Evolutionary conservation across 257 asterid genomes (phyloP), one percentile per base, ranked within the genome.

Genomic region (Eustoma russellianum): DNA sequence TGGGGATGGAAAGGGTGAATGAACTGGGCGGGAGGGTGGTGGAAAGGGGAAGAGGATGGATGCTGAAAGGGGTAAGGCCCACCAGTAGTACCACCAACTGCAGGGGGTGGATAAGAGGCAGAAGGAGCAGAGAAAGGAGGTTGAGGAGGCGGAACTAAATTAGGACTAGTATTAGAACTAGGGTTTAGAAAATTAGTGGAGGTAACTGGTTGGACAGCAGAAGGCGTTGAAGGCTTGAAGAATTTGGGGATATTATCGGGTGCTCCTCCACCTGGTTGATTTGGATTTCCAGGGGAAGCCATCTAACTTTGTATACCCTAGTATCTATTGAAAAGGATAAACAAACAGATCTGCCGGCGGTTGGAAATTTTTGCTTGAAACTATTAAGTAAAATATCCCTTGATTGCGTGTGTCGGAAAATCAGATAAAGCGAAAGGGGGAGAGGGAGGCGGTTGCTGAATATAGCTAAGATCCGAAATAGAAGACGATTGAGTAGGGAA

Each of bases 281-380:
- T 81, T 44, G 81, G 89, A 70, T 80, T 86, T 62, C 82, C 88
- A 59, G 95, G 79, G 63, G 94, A 80, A 75, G 95, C 90, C 90
- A 84, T 84, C 62, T 10, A 30, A 12, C 9, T 17, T n/a, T 17
- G 28, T 19, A 8, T 17, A 17, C 17, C 24, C 7, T 16, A 48
- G 5, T 24, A 24, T 24, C 47, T 12, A 0, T 5, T 3, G 12
- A 5, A 38, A 38, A 38, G 43, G 12, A 8, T 7, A 3, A 8
- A 38, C 43, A 38, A 24, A 59, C 34, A 38, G 43, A 30, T 51
- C 48, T 41, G 30, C 35, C 10, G 11, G 28, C 30, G 30, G 30
- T 24, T 24, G 30, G 30, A 24, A 7, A 0, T 14, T 18, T 17
- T 11, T 9, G 24, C 17, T 38, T 30, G 34, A 35, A 53, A 0